A percentile compares a stretch with the other conserved stretches of the same genome.
Evolutionary conservation across 768 basidiomycete genomes (phyloP).

Genomic region (Lactarius quietus): DNA sequence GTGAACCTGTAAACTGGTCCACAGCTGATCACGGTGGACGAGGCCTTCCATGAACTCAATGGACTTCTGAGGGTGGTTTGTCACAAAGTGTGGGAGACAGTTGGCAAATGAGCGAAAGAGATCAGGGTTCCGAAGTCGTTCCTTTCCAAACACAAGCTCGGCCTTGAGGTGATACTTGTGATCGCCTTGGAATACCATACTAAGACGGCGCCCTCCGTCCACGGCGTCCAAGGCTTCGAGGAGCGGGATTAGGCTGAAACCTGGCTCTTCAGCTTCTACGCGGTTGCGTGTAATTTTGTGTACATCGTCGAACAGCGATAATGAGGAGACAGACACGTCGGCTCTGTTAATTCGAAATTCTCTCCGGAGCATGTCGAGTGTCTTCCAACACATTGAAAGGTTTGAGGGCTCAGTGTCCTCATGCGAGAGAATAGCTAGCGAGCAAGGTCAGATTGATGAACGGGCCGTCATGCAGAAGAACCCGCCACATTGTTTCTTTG

Average conservation of each 20-base stretch:
- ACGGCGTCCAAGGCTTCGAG: neutral
- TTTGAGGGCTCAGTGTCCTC: neutral
- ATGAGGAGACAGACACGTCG: neutral
- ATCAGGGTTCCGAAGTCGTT: constrained; percentile 3
- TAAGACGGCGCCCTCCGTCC: neutral
- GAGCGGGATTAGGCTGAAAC: neutral
- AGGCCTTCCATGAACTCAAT: neutral
- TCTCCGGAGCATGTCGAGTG: constrained; percentile 11
- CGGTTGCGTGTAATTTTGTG: neutral
- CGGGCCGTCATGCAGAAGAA: constrained; percentile 2
- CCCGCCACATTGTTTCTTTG: neutral
- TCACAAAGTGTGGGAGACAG: constrained; percentile 4
- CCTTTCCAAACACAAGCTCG: constrained; percentile 9
- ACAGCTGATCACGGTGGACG: constrained; percentile 2
- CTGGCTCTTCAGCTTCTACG: neutral
- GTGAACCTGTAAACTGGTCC: neutral
- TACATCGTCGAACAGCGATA: neutral
- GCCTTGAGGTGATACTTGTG: neutral
- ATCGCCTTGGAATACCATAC: neutral
- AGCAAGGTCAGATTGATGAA: constrained; percentile 12
- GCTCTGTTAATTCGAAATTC: neutral
- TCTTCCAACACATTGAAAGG: constrained; percentile 16
- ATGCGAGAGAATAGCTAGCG: neutral
- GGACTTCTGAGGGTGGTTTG: neutral
- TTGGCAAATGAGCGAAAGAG: constrained; percentile 3